These are phyloP conservation scores for Wallacemonas sp. DNA, from an alignment of 208 protist genomes.

Conservation along the genomic window DNA sequence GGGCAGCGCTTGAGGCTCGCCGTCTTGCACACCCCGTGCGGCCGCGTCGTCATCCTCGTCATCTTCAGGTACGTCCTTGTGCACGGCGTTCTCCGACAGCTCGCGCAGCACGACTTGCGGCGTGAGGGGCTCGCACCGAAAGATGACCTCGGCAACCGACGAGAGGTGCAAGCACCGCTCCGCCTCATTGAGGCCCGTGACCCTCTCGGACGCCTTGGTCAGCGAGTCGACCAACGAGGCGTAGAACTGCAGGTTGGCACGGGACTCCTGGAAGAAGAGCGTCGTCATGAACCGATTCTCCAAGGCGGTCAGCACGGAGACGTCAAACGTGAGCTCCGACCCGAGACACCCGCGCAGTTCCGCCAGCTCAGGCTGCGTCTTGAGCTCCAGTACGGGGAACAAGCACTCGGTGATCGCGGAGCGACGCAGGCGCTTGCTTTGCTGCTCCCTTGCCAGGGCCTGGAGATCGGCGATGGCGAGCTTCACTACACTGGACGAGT, in stretches of 20 bases:
- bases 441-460: constrained; percentile 54
- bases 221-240: constrained; percentile 46
- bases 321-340: constrained; percentile 65
- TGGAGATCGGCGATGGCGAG: constrained; percentile 66
- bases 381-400: constrained; percentile 65
- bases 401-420: constrained; percentile 69
- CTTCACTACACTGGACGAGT: constrained; percentile 59
- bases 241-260: constrained; percentile 56
- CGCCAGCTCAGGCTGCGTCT: constrained; percentile 43
- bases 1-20: background rate
- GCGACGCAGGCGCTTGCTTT: constrained; percentile 63
- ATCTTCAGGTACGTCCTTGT: background rate
- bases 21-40: background rate
- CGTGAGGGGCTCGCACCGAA: constrained; percentile 64
- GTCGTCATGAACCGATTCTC: constrained; percentile 64
- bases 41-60: constrained; percentile 6
- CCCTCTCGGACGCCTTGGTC: constrained; percentile 20
- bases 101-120: constrained; percentile 70
- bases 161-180: constrained; percentile 46
- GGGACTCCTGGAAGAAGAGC: constrained; percentile 76
- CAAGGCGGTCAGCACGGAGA: constrained; percentile 37
- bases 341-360: constrained; percentile 57
- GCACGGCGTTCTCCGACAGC: constrained; percentile 54
- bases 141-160: constrained; percentile 51
- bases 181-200: constrained; percentile 17